Evolutionary conservation across 768 basidiomycete genomes (phyloP).

Genomic region (Multifurca ochricompacta): DNA sequence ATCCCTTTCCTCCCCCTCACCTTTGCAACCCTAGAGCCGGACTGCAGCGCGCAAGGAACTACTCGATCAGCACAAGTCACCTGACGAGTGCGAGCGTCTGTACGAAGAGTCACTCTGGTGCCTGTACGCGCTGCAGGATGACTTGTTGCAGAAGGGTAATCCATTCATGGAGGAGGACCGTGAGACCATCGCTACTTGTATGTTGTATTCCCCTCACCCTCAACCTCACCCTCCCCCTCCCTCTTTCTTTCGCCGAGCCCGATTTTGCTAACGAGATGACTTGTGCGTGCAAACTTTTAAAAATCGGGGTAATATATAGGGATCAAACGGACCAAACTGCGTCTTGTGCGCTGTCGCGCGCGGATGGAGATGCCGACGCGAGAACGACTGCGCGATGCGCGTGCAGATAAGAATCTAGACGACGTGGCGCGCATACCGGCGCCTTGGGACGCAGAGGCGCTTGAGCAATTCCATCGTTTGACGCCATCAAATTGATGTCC

Average conservation of each 20-base stretch:
- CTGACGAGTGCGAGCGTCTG: slow-evolving; percentile 83
- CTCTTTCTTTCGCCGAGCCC: not conserved
- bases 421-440: slow-evolving; percentile 64
- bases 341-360: slow-evolving; percentile 67
- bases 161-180: slow-evolving; percentile 82
- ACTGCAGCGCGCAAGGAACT: slow-evolving; percentile 89
- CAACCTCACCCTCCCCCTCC: too few relatives aligned
- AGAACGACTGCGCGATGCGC: slow-evolving; percentile 68
- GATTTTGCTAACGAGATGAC: slow-evolving; percentile 3
- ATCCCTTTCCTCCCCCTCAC: too few relatives aligned
- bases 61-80: slow-evolving; percentile 63
- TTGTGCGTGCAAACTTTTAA: not conserved
- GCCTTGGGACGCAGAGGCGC: slow-evolving; percentile 35
- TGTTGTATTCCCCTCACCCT: too few relatives aligned
- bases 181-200: slow-evolving; percentile 70
- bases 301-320: slow-evolving; percentile 41
- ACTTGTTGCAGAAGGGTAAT: slow-evolving; percentile 71
- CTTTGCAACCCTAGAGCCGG: slow-evolving; percentile 55
- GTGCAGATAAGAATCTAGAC: slow-evolving; percentile 71
- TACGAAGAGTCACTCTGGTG: slow-evolving; percentile 97
- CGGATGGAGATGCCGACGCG: slow-evolving; percentile 70
- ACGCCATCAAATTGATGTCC: not conserved
- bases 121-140: slow-evolving; percentile 86
- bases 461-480: slow-evolving; percentile 13
- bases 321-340: slow-evolving; percentile 81